These are phyloP conservation scores for Phyllosticta ampelicida DNA, from an alignment of 2,329 filamentous ascomycete genomes.

Conservation along the genomic window DNA sequence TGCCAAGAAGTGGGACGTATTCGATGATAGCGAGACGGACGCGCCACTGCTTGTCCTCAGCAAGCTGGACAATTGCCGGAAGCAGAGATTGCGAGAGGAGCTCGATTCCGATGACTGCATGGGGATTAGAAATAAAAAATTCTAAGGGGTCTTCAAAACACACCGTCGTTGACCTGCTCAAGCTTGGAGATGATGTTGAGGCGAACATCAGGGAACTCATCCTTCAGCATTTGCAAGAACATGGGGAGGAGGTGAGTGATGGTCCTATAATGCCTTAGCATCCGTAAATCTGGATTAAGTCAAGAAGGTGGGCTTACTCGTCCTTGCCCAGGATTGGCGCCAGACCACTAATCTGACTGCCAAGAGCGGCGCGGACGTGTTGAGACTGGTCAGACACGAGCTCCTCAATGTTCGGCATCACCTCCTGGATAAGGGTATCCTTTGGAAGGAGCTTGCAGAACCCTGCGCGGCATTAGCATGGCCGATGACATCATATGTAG, in stretches of 20 bases:
- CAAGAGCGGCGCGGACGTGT: slow-evolving; percentile 89
- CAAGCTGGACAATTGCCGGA: slow-evolving; percentile 91
- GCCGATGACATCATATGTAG: slow-evolving; percentile 6
- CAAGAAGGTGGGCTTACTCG: slow-evolving; percentile 54
- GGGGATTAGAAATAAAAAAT: slow-evolving; percentile 10
- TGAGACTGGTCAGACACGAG: slow-evolving; percentile 93
- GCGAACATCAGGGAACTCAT: slow-evolving; percentile 95
- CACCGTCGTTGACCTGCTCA: slow-evolving; percentile 92
- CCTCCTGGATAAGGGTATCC: slow-evolving; percentile 80
- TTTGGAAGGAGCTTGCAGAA: slow-evolving; percentile 88
- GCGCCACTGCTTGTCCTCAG: slow-evolving; percentile 98
- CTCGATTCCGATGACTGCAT: slow-evolving; percentile 87
- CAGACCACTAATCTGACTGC: slow-evolving; percentile 92
- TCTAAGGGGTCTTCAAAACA: slow-evolving; percentile 14
- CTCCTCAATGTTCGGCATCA: slow-evolving; percentile 94
- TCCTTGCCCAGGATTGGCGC: slow-evolving; percentile 96
- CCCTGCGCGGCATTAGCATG: slow-evolving; percentile 42
- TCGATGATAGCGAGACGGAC: slow-evolving; percentile 97
- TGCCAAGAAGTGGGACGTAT: slow-evolving; percentile 93
- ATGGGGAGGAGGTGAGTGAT: slow-evolving; percentile 95
- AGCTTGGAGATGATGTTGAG: slow-evolving; percentile 99
- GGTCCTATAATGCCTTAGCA: slow-evolving; percentile 46
- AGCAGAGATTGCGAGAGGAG: slow-evolving; percentile 92
- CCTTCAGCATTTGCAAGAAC: slow-evolving; percentile 99
- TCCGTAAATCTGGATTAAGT: slow-evolving; percentile 7